These are phyloP conservation scores for Kurtzmaniella quercitrusa DNA, from an alignment of 1,139 yeast genomes.

Conservation along the genomic window DNA sequence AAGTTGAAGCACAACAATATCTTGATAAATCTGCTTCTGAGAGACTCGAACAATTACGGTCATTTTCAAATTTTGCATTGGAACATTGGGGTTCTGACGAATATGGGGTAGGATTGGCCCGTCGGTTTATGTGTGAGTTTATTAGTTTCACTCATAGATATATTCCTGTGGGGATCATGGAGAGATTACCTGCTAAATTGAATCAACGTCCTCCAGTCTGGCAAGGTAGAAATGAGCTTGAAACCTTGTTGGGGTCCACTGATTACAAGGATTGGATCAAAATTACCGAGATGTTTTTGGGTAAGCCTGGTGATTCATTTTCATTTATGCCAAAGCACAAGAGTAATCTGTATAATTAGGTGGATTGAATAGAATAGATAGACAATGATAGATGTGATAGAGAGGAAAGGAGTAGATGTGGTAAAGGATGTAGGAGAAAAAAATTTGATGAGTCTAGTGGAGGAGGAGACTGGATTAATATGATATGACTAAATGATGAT, in stretches of 20 bases:
- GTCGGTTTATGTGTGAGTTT: slow-evolving; percentile 92
- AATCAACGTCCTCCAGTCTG: slow-evolving; percentile 94
- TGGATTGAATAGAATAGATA: neutral
- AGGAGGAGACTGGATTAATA: too few species aligned
- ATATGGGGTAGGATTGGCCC: slow-evolving; percentile 81
- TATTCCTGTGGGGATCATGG: slow-evolving; percentile 90
- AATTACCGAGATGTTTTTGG: slow-evolving; percentile 92
- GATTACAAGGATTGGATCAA: slow-evolving; percentile 95
- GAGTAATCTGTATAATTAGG: slow-evolving; percentile 65
- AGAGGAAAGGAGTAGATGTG: neutral
- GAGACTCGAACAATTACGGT: slow-evolving; percentile 68
- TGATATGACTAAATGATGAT: too few species aligned
- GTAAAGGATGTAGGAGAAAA: neutral
- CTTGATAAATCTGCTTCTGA: slow-evolving; percentile 88
- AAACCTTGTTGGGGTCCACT: slow-evolving; percentile 78
- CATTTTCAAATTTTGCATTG: slow-evolving; percentile 73
- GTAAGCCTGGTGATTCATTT: slow-evolving; percentile 73
- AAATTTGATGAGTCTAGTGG: too few species aligned
- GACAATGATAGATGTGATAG: neutral
- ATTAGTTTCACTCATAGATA: slow-evolving; percentile 91
- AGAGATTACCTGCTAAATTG: slow-evolving; percentile 78
- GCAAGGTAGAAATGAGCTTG: slow-evolving; percentile 92
- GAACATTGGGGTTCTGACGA: slow-evolving; percentile 99
- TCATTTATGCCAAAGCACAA: slow-evolving; percentile 90
- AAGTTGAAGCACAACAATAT: slow-evolving; percentile 82